Evolutionary conservation across 2,329 filamentous ascomycete species (phyloP).

Genomic region (Chaetomiaceae sp.): DNA sequence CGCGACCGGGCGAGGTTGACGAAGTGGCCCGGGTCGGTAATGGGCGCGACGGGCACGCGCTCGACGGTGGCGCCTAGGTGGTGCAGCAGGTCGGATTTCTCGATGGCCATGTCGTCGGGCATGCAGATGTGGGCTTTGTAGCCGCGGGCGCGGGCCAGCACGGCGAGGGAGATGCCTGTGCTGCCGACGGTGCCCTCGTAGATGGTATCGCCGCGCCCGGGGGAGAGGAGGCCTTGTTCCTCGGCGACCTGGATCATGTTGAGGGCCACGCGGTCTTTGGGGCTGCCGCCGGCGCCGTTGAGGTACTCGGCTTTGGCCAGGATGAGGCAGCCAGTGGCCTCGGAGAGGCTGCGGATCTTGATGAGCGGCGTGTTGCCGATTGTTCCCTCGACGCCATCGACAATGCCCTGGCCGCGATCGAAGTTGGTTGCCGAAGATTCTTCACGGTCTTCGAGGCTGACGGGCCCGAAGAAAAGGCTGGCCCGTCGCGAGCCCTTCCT

Average conservation of each 20-base stretch:
- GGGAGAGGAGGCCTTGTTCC: slow-evolving; percentile 66
- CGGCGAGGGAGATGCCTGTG: slow-evolving; percentile 91
- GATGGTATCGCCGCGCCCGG: slow-evolving; percentile 83
- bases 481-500: slow-evolving; percentile 36
- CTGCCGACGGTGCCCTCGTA: slow-evolving; percentile 97
- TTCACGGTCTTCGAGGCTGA: slow-evolving; percentile 55
- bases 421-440: slow-evolving; percentile 24
- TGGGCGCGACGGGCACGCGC: slow-evolving; percentile 83
- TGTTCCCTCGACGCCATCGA: slow-evolving; percentile 79
- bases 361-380: slow-evolving; percentile 93
- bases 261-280: slow-evolving; percentile 91
- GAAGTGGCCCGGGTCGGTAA: slow-evolving; percentile 89
- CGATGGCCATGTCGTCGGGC: slow-evolving; percentile 82
- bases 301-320: slow-evolving; percentile 94
- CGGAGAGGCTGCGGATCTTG: slow-evolving; percentile 77
- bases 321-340: slow-evolving; percentile 82
- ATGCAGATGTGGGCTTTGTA: slow-evolving; percentile 96
- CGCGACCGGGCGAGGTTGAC: slow-evolving; percentile 83
- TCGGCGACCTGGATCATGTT: slow-evolving; percentile 85
- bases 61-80: slow-evolving; percentile 93
- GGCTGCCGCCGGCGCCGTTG: slow-evolving; percentile 88
- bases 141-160: slow-evolving; percentile 79
- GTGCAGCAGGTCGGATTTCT: slow-evolving; percentile 84
- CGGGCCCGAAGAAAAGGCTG: slow-evolving; percentile 46
- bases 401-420: slow-evolving; percentile 41